Evolutionary conservation across 1,139 yeast species (phyloP), one percentile per base, ranked within the genome.

Genomic region (Geotrichum europaeum): DNA sequence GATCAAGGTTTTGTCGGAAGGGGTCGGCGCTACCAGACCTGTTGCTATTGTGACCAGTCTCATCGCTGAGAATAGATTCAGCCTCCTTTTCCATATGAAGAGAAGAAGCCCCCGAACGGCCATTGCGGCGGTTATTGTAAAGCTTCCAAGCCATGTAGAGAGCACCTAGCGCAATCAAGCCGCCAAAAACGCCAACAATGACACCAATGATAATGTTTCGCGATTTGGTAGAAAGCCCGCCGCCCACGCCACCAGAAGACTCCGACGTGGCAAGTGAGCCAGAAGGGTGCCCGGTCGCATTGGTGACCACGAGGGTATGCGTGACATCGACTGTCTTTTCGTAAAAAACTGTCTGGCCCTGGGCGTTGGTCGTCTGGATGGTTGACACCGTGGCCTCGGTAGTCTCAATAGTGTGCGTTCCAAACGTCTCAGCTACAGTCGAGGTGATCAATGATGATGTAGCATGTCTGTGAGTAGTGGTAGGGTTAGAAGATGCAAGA

Each of bases 1-100:
- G 76, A 62, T 74, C 76, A 59, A 73, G 70, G 62, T 72, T 73
- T 30, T 73, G 74, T 54, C 75, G 64, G 70, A 74, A 74, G 57
- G 74, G 74, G 59, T 74, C 73, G 7, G 22, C 18, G 13, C 51
- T 40, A 15, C 51, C 25, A 4, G 43, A 25, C 22, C 51, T 36
- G 18, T 20, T 25, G 22, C 24, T 49, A 4, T 13, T 45, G 20
- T 40, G 47, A 32, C 51, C 57, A n/a, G 52, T 53, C n/a, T 30
- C 60, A 32, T 49, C 61, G 30, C 47, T 40, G n/a, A 40, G 47
- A 4, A 51, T 10, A 3, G 47, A 20, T 20, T 25, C 54, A 13
- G 18, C 6, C 20, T 24, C 36, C 53, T 40, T 34, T 30, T 34
- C 53, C 34, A 22, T 28, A 4, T 28, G 30, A 15, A 36, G n/a